Base-by-base conservation (phyloP, 2,329 filamentous ascomycete genomes). In the Alternaria infectoria region DNA sequence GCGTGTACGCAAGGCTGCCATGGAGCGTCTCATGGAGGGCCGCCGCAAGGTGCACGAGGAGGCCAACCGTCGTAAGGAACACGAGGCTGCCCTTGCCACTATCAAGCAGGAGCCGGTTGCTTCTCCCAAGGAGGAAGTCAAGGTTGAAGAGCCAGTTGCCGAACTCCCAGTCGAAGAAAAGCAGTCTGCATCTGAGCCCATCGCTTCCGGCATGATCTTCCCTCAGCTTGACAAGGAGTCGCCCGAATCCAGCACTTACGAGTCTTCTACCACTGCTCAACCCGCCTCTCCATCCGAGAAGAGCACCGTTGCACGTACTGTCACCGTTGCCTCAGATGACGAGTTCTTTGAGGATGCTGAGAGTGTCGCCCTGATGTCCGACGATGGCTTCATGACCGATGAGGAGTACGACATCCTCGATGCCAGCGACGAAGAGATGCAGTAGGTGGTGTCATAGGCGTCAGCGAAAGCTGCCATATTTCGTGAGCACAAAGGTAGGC, bases 331-430 rank as follows among this genome's bases (percentile, higher is more conserved):
- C 57, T 82, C 81, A 36, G 78, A 82, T 23, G 82, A 85, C 21
- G 87, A 89, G 73, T 81, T 86, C 51, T 83, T 86, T 21, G 84
- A 88, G 67, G 88, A 89, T 73, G 84, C 86, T 54, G 87, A 88
- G 69, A 88, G 85, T 68, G 82, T 89, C 61, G 84, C 86, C 8
- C 77, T 83, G 52, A 73, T 79, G 49, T 80, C 80, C 19, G 88
- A 88, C n/a, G 89, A 90, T 50, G 92, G 90, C 12, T 97, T 97
- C 85, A 83, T 97, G 85, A 98, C 96, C 0, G 96, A 99, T 68
- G 96, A 98, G 80, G 96, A 99, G 82, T 99, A 98, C 79, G 96
- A 99, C 75, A 94, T 98, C 69, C 88, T 98, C 49, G 93, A 97
- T 82, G 95, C 93, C 46, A 97, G 93, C 62, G 95, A 98, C 70